phyloP scores from a whole-genome alignment of 768 basidiomycete genomes.

The Mycena rosella region DNA sequence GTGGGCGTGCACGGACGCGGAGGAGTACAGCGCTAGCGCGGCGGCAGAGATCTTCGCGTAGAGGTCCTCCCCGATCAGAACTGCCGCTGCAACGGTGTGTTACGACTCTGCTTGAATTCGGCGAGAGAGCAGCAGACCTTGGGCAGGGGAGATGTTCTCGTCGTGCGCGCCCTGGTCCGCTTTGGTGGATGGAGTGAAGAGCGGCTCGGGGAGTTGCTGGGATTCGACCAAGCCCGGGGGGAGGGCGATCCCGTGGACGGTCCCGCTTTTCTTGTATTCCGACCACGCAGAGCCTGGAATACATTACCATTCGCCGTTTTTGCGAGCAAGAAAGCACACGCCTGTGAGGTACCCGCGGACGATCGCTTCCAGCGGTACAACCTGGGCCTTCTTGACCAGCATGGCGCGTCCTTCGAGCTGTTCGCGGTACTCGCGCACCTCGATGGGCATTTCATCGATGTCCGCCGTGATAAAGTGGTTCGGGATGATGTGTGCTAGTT shows the following conservation, averaged over 20 bases:
- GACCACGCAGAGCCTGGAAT: conserved; percentile 91
- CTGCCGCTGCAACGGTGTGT: conserved; percentile 59
- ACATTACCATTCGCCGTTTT: conserved; percentile 12
- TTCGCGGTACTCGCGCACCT: conserved; percentile 78
- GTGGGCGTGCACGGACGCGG: conserved; percentile 80
- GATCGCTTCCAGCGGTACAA: conserved; percentile 94
- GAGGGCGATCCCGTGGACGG: conserved; percentile 87
- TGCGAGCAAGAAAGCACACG: conserved; percentile 43
- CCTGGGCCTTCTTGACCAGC: conserved; percentile 90
- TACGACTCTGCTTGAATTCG: conserved; percentile 16
- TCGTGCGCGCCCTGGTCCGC: conserved; percentile 95
- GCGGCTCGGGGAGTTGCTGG: conserved; percentile 80
- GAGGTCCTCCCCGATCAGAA: conserved; percentile 75
- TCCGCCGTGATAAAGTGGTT: conserved; percentile 90
- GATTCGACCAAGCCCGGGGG: conserved; percentile 87
- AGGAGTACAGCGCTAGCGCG: conserved; percentile 75
- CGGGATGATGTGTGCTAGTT: conserved; percentile 82
- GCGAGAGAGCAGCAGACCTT: conserved; percentile 61
- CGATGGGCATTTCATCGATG: conserved; percentile 85
- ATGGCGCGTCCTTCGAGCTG: conserved; percentile 89
- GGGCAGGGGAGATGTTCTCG: conserved; percentile 92
- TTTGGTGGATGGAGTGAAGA: conserved; percentile 98
- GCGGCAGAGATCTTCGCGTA: conserved; percentile 70
- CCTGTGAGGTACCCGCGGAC: conserved; percentile 98
- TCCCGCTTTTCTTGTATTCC: conserved; percentile 90